phyloP scores from a whole-genome alignment of 2,329 filamentous ascomycete species.

The Torrubiellomyces zombiae region DNA sequence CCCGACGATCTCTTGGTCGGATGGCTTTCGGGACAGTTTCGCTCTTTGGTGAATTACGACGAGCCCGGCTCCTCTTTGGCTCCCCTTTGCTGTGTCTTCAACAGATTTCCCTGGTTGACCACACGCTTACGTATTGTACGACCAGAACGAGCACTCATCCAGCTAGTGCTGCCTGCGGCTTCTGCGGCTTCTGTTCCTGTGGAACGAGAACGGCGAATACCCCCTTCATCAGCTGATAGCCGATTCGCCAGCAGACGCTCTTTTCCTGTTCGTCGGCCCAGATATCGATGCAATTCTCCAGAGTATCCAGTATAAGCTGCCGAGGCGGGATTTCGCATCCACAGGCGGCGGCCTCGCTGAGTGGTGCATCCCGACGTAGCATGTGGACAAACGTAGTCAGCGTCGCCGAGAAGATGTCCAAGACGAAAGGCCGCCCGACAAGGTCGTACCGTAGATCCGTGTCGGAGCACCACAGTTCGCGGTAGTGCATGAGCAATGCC shows the following conservation, averaged over 20 bases:
- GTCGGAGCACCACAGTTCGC: conserved; percentile 16
- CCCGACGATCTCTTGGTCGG: no score
- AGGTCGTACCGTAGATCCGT: conserved; percentile 11
- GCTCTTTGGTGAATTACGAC: no score
- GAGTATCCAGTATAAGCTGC: conserved; percentile 18
- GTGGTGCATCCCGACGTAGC: conserved; percentile 16
- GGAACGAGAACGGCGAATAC: no score
- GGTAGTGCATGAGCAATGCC: conserved; percentile 18
- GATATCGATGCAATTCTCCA: conserved; percentile 17
- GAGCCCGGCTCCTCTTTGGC: no score
- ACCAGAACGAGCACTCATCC: no score
- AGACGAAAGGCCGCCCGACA: conserved; percentile 16
- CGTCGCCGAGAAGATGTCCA: conserved; percentile 19
- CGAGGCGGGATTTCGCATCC: conserved; percentile 16
- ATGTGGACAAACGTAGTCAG: conserved; percentile 18
- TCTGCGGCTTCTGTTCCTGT: no score
- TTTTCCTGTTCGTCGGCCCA: conserved; percentile 18
- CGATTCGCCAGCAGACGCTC: conserved; percentile 18
- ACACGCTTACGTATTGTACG: no score
- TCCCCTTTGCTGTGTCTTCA: no score
- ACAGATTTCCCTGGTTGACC: no score
- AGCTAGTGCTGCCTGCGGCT: no score
- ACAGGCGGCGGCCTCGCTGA: conserved; percentile 11
- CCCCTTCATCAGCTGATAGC: conserved; percentile 15
- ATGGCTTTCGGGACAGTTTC: no score